Conservation (phyloP, 257 asterid species). For the Penstemon davidsonii region DNA sequence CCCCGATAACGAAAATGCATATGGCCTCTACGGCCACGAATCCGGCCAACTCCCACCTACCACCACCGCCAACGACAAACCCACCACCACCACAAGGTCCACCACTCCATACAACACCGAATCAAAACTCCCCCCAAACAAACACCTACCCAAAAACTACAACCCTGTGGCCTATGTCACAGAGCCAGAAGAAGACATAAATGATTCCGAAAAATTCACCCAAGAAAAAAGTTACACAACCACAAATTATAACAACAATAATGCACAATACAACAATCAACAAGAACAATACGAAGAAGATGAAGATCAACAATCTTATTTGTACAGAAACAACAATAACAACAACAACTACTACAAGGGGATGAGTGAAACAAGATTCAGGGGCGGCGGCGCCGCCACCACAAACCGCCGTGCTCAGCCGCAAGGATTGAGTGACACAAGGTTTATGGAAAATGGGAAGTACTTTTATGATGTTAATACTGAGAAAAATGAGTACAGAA, state of each 20-base stretch:
- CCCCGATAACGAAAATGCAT: constrained; percentile 58
- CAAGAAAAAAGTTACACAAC: constrained; percentile 27
- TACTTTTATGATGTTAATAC: constrained; percentile 45
- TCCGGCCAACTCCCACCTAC: constrained; percentile 64
- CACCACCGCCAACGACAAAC: constrained; percentile 30
- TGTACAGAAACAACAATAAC: too few species aligned
- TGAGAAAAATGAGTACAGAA: constrained; percentile 36
- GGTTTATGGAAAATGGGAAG: constrained; percentile 67
- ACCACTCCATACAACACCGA: constrained; percentile 6
- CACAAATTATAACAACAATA: constrained; percentile 14
- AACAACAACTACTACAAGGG: constrained; percentile 29
- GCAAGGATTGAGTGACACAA: constrained; percentile 90
- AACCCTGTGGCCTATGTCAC: constrained; percentile 73
- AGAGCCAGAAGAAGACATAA: constrained; percentile 39
- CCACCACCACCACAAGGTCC: background rate
- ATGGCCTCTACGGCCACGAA: constrained; percentile 81
- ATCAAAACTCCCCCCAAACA: constrained; percentile 3
- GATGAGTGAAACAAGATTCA: constrained; percentile 25
- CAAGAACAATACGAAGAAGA: background rate
- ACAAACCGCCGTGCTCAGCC: constrained; percentile 38
- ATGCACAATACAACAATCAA: constrained; percentile 19
- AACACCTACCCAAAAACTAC: constrained; percentile 79
- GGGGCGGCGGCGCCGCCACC: constrained; percentile 22
- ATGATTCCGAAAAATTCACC: constrained; percentile 17
- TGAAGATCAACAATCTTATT: too few species aligned